Evolutionary conservation across 495 filamentous ascomycete genomes (phyloP), one percentile per base, ranked within the genome.

Genomic region (Penicillium simplicissimum): DNA sequence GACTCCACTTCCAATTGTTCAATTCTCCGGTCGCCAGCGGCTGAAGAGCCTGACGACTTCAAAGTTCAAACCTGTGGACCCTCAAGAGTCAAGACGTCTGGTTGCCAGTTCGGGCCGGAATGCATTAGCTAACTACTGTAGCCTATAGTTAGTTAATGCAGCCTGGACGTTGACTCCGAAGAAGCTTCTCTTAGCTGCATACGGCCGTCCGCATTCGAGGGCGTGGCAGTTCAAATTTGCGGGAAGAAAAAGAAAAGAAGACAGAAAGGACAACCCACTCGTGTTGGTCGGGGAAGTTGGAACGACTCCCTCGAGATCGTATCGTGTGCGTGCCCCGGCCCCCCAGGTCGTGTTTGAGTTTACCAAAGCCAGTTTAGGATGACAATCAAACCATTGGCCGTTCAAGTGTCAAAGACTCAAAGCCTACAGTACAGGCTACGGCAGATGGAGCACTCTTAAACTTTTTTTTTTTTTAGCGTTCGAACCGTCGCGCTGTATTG

Each of bases 381-480:
- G 45, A 55, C 53, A 59, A 33, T 55, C 28, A 51, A 37, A 52
- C 53, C 56, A 33, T 55, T 35, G 55, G 57, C 65, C 59, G 59
- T 65, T 60, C 56, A 42, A 51, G 38, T 62, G 62, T 59, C 66
- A 69, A 52, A 58, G 36, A n/a, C 43, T 28, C 23, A 25, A 25
- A 25, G 23, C 23, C 3, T 25, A 1, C 23, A 3, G 23, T n/a
- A n/a, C n/a, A n/a, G n/a, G n/a, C n/a, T n/a, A 38, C 38, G 47
- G 59, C 35, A 52, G 36, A 64, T 65, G 64, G 64, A 54, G 56
- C 54, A 64, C 49, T 63, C 61, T 69, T 72, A 70, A 70, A 63
- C 17, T 45, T 45, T 23, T 45, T 45, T 23, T 54, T 64, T 59
- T 64, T 59, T 67, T 70, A 68, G 67, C 65, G 67, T 68, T 61